phyloP scores from a whole-genome alignment of 2,329 filamentous ascomycete genomes.

The Aspergillus eucalypticola region DNA sequence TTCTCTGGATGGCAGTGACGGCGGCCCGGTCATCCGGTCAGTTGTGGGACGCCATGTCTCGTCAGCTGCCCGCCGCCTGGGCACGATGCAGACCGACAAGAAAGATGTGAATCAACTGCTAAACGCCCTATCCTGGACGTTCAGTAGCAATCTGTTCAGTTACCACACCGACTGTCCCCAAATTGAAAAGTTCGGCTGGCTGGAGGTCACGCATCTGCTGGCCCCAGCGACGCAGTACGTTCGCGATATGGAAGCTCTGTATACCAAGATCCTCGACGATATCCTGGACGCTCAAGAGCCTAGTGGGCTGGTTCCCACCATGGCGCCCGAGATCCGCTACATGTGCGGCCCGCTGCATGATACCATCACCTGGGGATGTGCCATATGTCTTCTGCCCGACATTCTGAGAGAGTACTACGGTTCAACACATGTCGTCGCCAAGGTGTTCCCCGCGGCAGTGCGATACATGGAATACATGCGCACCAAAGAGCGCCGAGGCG shows the following conservation, averaged over 20 bases:
- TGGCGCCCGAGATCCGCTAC: conserved; percentile 51
- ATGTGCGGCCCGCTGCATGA: conserved; percentile 53
- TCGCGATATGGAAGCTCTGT: conserved; percentile 49
- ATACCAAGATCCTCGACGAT: conserved; percentile 51
- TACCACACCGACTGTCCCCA: conserved; percentile 53
- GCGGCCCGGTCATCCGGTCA: conserved; percentile 20
- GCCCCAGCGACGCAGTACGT: conserved; percentile 50
- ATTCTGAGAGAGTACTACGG: conserved; percentile 24
- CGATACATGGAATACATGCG: conserved; percentile 29
- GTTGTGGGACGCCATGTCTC: conserved; percentile 24
- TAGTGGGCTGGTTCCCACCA: conserved; percentile 48
- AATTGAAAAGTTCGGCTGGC: conserved; percentile 53
- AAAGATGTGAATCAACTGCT: conserved; percentile 24
- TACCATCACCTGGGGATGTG: conserved; percentile 36
- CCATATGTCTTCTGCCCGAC: conserved; percentile 25
- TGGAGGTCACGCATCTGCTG: conserved; percentile 51
- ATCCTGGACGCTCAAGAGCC: conserved; percentile 50
- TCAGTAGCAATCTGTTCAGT: conserved; percentile 46
- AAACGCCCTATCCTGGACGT: conserved; percentile 50
- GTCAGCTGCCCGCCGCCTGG: conserved; percentile 23
- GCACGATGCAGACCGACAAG: conserved; percentile 25
- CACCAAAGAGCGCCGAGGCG: conserved; percentile 25
- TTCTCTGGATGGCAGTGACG: conserved; percentile 11
- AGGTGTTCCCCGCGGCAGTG: conserved; percentile 23
- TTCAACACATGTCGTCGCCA: conserved; percentile 22